Base-by-base conservation (phyloP, 2,329 filamentous ascomycete species). In the Rosellinia necatrix region DNA sequence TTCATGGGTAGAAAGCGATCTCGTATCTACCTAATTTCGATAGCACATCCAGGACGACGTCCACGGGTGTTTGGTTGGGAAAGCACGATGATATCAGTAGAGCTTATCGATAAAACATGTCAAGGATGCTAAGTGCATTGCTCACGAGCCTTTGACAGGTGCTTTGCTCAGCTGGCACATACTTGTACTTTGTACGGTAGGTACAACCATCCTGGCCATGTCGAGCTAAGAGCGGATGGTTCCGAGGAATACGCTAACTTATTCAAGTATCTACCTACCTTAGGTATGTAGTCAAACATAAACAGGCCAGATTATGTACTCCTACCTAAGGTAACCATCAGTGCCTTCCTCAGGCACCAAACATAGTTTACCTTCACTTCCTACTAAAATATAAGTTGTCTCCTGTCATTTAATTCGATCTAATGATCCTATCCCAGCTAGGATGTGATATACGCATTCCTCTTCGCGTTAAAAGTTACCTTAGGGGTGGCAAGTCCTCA, bases 61-160 rank as follows among this genome's bases (percentile, higher is more conserved):
- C 6, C 15, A 9, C 15, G 21, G 30, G 15, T 38, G 21, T 2
- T 3, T 38, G 15, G 34, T 32, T 6, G 9, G n/a, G 15, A 44
- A 47, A 35, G 43, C 30, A 48, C 35, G 46, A 59, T 59, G 59
- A 61, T 56, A 56, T 62, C 60, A 60, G 42, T 27, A 49, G 4
- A 19, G 2, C 44, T 46, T 60, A 61, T 61, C 56, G 59, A 61
- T 61, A 62, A 55, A 40, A 1, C 1, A 3, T 22, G 49, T 19
- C 6, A n/a, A n/a, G n/a, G n/a, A n/a, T n/a, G n/a, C n/a, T n/a
- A n/a, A n/a, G n/a, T n/a, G n/a, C n/a, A n/a, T n/a, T n/a, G 40
- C 35, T 49, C 55, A 58, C 47, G 49, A 40, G 48, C 15, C 37
- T 24, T 21, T 30, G 49, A 9, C 58, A 53, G 47, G 42, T 54